These are phyloP conservation scores for Cyamopsis tetragonoloba DNA, from an alignment of 306 rosid species.

Conservation along the genomic window DNA sequence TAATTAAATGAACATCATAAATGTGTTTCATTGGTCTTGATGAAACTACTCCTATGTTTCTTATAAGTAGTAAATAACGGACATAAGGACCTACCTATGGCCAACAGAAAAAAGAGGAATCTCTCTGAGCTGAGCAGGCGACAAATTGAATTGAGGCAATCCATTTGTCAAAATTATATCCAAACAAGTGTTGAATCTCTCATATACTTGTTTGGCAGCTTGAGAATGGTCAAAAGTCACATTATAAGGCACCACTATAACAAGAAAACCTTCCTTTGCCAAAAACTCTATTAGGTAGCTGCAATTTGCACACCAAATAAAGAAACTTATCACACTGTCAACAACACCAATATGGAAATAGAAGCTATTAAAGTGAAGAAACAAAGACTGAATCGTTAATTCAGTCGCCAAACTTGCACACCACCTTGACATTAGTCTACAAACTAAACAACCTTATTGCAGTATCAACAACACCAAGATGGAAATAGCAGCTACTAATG, in stretches of 20 bases:
- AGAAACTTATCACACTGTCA: background rate
- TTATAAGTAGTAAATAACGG: no score
- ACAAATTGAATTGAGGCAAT: slow-evolving; percentile 57
- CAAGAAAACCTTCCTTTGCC: slow-evolving; percentile 81
- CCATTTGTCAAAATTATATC: slow-evolving; percentile 59
- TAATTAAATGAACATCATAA: no score
- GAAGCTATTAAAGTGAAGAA: background rate
- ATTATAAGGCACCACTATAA: slow-evolving; percentile 78
- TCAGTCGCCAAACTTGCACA: no score
- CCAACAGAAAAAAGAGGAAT: slow-evolving; percentile 85
- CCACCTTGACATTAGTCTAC: no score
- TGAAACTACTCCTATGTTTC: no score
- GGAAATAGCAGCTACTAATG: no score
- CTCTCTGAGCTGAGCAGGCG: slow-evolving; percentile 55
- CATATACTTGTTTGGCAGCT: slow-evolving; percentile 76
- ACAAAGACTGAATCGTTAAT: no score
- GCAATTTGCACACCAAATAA: slow-evolving; percentile 25
- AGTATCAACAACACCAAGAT: no score
- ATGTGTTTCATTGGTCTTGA: no score
- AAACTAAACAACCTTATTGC: no score
- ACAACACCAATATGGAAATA: background rate
- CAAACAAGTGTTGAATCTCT: slow-evolving; percentile 69
- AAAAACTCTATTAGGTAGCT: slow-evolving; percentile 66
- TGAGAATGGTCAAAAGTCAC: slow-evolving; percentile 83
- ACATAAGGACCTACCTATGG: slow-evolving; percentile 59